Evolutionary conservation across 2,329 filamentous ascomycete genomes (phyloP).

Genomic region (Metarhizium robertsii): DNA sequence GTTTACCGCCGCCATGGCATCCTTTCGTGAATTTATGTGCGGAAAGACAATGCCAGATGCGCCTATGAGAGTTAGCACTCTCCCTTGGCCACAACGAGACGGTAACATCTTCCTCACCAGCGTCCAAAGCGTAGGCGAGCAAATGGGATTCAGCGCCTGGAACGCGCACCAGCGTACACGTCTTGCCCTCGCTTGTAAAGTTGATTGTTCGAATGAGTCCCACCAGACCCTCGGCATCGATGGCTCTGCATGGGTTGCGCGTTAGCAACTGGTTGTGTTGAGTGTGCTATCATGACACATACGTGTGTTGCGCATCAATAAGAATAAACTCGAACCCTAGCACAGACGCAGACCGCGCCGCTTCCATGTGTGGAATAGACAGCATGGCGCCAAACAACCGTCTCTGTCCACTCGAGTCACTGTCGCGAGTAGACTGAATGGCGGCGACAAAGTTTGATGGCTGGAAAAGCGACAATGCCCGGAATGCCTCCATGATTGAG

Average conservation of each 20-base stretch:
- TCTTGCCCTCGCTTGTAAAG: conserved; percentile 7
- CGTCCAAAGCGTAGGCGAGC: conserved; percentile 5
- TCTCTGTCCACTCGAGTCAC: not conserved
- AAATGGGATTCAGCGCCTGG: conserved; percentile 2
- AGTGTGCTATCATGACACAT: no score
- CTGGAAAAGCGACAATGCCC: conserved; percentile 3
- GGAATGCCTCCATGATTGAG: conserved; percentile 1
- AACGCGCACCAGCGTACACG: conserved; percentile 4
- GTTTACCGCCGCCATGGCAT: conserved; percentile 1
- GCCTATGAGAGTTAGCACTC: no score
- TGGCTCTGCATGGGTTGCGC: not conserved
- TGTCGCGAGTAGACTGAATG: not conserved
- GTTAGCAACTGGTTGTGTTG: not conserved
- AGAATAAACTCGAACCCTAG: no score
- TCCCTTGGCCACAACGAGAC: no score
- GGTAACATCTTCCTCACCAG: not conserved
- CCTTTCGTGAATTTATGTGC: no score
- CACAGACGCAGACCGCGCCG: no score
- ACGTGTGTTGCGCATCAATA: no score
- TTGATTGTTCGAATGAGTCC: conserved; percentile 7
- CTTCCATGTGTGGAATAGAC: no score
- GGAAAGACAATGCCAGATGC: no score
- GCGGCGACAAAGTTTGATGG: conserved; percentile 3
- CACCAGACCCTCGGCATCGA: conserved; percentile 5
- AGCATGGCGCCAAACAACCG: no score